Conservation (phyloP, 2,329 filamentous ascomycete genomes). For the Cercospora brassicicola region DNA sequence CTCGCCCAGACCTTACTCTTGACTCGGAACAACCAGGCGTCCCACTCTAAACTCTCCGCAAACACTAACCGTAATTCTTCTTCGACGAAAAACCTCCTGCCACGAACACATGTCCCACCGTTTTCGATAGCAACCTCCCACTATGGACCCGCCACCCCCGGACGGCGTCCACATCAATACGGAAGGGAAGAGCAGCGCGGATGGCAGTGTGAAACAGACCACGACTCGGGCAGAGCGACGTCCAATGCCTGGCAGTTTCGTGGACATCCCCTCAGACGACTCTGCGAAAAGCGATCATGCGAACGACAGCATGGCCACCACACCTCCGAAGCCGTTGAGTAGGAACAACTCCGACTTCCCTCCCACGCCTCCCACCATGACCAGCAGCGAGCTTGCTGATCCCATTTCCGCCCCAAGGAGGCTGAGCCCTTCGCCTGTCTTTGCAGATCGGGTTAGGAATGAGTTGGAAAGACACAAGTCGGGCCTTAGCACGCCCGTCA, state of each 20-base stretch:
- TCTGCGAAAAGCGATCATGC: conserved; percentile 10
- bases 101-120: conserved; percentile 3
- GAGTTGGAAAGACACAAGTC: conserved; percentile 44
- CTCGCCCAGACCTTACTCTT: background rate
- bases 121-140: conserved; percentile 5
- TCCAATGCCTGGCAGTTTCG: conserved; percentile 11
- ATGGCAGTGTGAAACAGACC: conserved; percentile 10
- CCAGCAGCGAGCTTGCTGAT: conserved; percentile 32
- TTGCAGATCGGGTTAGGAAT: conserved; percentile 44
- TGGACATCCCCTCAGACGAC: conserved; percentile 15
- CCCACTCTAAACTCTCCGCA: background rate
- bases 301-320: conserved; percentile 20
- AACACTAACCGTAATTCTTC: background rate
- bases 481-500: conserved; percentile 44
- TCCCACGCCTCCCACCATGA: conserved; percentile 48
- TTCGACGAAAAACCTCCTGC: background rate
- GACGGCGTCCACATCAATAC: conserved; percentile 1
- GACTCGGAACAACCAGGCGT: background rate
- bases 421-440: conserved; percentile 45
- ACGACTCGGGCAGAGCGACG: conserved; percentile 7
- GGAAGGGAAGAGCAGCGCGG: background rate
- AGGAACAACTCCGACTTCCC: conserved; percentile 42
- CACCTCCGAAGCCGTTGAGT: conserved; percentile 14
- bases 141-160: conserved; percentile 13
- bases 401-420: conserved; percentile 32